Conservation (phyloP, 495 filamentous ascomycete genomes). For the Neurospora sp. region DNA sequence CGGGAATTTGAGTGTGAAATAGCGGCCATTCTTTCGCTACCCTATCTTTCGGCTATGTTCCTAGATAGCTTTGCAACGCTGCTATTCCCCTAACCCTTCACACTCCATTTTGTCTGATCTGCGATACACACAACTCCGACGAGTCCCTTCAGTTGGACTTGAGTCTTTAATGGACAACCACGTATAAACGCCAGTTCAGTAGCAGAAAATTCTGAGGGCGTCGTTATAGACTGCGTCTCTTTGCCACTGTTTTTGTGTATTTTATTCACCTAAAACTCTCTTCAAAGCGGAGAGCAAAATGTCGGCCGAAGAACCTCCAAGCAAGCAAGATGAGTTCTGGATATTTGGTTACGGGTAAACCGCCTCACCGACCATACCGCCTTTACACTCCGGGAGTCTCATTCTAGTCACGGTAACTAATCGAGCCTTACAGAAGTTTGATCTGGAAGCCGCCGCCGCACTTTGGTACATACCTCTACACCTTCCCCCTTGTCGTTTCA, state of each 20-base stretch:
- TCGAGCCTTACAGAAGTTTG: slow-evolving; percentile 54
- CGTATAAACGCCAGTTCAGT: not conserved
- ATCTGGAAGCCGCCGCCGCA: slow-evolving; percentile 99
- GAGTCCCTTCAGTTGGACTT: not conserved
- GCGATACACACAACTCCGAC: not conserved
- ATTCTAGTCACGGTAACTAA: slow-evolving; percentile 15
- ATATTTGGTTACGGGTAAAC: slow-evolving; percentile 85
- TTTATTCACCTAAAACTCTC: not conserved
- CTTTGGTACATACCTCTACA: slow-evolving; percentile 51
- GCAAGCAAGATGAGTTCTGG: slow-evolving; percentile 56
- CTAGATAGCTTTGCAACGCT: not conserved
- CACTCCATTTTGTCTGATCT: not conserved
- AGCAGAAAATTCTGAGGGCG: not conserved
- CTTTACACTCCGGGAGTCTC: not conserved
- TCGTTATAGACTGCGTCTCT: not conserved
- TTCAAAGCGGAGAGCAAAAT: not conserved
- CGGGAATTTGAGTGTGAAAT: not conserved
- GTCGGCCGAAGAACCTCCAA: slow-evolving; percentile 12
- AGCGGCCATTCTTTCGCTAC: not conserved
- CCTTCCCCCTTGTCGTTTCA: not conserved
- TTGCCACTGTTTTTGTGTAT: not conserved
- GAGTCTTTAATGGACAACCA: not conserved
- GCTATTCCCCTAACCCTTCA: not conserved
- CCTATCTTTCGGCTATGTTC: not conserved
- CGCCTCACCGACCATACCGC: not conserved